Evolutionary conservation across 139 green algal genomes (phyloP).

Genomic region (Chlorella sp.): DNA sequence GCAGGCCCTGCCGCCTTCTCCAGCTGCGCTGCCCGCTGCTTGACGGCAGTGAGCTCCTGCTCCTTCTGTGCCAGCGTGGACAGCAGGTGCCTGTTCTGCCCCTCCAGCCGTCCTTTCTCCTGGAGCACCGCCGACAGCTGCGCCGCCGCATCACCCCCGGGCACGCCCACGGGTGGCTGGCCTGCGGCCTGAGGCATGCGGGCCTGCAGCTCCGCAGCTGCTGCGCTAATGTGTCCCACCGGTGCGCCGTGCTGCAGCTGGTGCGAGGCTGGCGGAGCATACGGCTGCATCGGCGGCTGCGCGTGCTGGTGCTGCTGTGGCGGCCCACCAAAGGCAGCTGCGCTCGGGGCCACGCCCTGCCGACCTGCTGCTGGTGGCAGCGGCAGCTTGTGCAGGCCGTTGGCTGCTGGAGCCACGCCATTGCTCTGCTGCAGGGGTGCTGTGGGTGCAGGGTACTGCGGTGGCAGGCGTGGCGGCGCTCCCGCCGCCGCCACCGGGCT

Average conservation of each 20-base stretch:
- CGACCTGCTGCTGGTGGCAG: neutral
- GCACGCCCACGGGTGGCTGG: neutral
- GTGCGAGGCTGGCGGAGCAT: neutral
- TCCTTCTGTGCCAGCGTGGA: conserved; percentile 36
- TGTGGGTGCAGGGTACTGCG: neutral
- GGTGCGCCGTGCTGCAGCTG: neutral
- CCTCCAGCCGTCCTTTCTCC: neutral
- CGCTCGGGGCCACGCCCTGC: no score
- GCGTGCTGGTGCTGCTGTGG: neutral
- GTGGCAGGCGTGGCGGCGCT: neutral
- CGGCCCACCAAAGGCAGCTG: no score
- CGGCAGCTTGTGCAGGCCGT: neutral
- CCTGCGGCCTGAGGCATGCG: neutral
- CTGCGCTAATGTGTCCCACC: neutral
- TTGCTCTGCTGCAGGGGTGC: conserved; percentile 3
- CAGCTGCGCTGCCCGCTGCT: neutral
- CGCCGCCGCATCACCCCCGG: neutral
- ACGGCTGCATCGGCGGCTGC: neutral
- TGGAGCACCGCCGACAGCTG: neutral
- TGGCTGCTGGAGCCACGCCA: neutral
- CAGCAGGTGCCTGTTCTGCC: conserved; percentile 26
- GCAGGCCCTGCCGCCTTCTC: neutral
- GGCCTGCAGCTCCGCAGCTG: neutral
- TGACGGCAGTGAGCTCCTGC: neutral
- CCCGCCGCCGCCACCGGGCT: neutral